Evolutionary conservation across 306 rosid species (phyloP).

Genomic region (Glycine soja): DNA sequence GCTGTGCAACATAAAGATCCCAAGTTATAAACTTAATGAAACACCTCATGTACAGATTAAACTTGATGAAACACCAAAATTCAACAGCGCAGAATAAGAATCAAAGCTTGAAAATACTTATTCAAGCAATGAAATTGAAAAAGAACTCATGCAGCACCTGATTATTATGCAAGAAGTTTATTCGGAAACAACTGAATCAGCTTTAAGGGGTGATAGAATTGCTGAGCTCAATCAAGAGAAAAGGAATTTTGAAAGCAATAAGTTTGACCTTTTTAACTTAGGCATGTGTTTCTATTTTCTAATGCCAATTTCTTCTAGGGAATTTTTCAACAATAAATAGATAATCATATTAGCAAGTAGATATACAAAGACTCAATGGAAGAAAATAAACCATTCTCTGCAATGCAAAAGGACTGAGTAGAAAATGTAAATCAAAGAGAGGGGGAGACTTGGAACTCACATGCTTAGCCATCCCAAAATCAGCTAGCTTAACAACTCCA

Average conservation of each 20-base stretch:
- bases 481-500: conserved; percentile 92
- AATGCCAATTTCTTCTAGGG: not conserved
- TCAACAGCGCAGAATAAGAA: not conserved
- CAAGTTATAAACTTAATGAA: conserved; percentile 32
- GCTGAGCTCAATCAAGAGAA: conserved; percentile 37
- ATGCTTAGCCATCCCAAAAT: conserved; percentile 96
- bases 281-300: conserved; percentile 3
- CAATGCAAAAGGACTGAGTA: conserved; percentile 12
- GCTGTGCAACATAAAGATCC: conserved; percentile 59
- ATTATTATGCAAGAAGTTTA: conserved; percentile 7
- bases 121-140: conserved; percentile 11
- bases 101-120: conserved; percentile 16
- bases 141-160: not conserved
- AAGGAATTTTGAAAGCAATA: conserved; percentile 19
- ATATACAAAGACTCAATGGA: not conserved
- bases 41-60: conserved; percentile 1
- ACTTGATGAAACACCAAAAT: conserved; percentile 2
- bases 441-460: conserved; percentile 56
- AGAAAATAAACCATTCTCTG: conserved; percentile 10
- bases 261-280: conserved; percentile 36
- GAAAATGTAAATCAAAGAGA: not conserved
- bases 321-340: not conserved
- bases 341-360: conserved; percentile 1
- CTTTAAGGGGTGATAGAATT: conserved; percentile 15
- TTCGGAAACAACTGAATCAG: conserved; percentile 9